Evolutionary conservation across 192 early-diverging fungal genomes (phyloP).

Genomic region (Linnemannia elongata): DNA sequence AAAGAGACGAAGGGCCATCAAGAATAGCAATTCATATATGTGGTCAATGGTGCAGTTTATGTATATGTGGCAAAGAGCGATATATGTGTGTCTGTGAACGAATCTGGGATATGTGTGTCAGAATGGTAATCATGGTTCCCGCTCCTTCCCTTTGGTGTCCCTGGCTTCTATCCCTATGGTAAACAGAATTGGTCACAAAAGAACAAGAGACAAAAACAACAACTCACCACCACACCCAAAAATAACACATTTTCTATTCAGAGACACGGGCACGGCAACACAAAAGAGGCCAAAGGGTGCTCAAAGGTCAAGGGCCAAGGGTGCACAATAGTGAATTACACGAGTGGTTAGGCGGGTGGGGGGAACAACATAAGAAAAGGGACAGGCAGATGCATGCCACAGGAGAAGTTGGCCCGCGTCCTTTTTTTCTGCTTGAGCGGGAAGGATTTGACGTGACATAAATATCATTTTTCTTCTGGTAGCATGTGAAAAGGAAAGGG

Average conservation of each 20-base stretch:
- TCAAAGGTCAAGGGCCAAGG: too few relatives aligned
- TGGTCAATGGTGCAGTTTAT: too few relatives aligned
- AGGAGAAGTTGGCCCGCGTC: background rate
- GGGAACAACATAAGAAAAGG: too few relatives aligned
- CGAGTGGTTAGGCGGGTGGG: too few relatives aligned
- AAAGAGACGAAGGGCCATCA: too few relatives aligned
- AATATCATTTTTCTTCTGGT: background rate
- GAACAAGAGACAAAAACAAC: background rate
- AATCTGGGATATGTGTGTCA: background rate
- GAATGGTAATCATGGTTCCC: background rate
- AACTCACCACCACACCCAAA: background rate
- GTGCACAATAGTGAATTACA: too few relatives aligned
- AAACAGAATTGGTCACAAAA: background rate
- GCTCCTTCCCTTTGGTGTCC: background rate
- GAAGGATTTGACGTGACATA: background rate
- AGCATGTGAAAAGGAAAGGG: conserved; percentile 3
- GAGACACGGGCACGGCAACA: conserved; percentile 26
- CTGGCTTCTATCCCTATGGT: background rate
- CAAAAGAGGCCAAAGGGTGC: conserved; percentile 5
- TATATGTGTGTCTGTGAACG: too few relatives aligned
- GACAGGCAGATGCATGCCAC: background rate
- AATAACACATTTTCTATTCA: background rate
- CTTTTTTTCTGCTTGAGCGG: conserved; percentile 3
- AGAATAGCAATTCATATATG: too few relatives aligned
- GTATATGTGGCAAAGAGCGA: too few relatives aligned